Base-by-base conservation (phyloP, 1,284 basidiomycete species). In the Mycena citricolor region DNA sequence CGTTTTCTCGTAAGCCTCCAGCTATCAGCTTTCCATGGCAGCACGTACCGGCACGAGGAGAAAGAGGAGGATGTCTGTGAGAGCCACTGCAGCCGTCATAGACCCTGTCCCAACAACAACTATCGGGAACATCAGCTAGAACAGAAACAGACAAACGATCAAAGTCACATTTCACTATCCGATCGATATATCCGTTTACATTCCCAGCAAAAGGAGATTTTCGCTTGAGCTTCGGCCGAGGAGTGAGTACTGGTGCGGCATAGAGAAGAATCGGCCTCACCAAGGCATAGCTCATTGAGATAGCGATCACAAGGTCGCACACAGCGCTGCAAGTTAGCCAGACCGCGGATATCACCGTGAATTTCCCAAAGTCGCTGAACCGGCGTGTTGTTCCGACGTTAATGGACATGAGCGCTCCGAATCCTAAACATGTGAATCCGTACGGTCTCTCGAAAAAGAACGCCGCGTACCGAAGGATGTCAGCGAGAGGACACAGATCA, bases 301-400 rank as follows among this genome's bases (percentile, higher is more conserved):
- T 6, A 2, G 48, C 48, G 6, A 50, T 40, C 22, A 42, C 26
- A 8, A 50, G 11, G 28, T 50, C 44, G 21, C 39, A 42, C 16
- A 24, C 32, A 0, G 48, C 48, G 14, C 44, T 46, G 11, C 8
- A 26, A 5, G 23, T n/a, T 4, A 50, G 39, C 48, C 48, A 50
- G 12, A 50, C 5, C 8, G 19, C 24, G 4, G 28, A 25, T 10
- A 5, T 28, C 12, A 22, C 25, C 3, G 16, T 14, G 32, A 50
- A 42, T 10, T 11, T n/a, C 4, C 10, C 20, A 21, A 50, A 50
- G 2, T 34, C 10, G 8, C n/a, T 17, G 32, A 42, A 50, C 16
- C 39, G 36, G 1, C 28, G 33, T 20, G 12, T 35, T 4, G 16
- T 11, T n/a, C 6, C 10, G 13, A 43, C 33, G 6, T 17, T 6